phyloP scores from a whole-genome alignment of 2,329 filamentous ascomycete genomes.

The Tolypocladium paradoxum region DNA sequence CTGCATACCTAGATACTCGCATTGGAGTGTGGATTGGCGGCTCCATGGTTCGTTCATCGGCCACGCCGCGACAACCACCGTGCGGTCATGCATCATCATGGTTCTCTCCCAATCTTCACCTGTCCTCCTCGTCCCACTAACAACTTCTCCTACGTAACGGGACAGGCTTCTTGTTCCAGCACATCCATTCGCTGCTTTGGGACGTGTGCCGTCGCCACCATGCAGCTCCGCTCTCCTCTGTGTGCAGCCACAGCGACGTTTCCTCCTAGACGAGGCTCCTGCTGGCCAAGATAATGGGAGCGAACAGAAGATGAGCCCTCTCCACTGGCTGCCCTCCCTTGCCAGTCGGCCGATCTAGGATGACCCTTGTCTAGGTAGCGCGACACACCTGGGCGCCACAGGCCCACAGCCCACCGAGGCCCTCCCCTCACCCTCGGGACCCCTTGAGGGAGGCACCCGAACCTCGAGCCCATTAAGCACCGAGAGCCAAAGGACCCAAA shows the following conservation, averaged over 20 bases:
- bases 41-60: neutral
- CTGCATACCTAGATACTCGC: too few species aligned
- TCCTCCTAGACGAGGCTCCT: neutral
- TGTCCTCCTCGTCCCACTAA: neutral
- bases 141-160: neutral
- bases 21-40: neutral
- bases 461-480: neutral
- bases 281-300: neutral
- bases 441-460: neutral
- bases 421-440: neutral
- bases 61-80: neutral
- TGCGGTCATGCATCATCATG: neutral
- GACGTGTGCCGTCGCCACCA: neutral
- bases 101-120: too few species aligned
- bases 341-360: constrained; percentile 13
- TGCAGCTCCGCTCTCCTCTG: neutral
- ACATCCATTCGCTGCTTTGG: neutral
- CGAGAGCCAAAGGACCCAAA: neutral
- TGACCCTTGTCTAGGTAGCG: constrained; percentile 15
- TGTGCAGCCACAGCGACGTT: neutral
- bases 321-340: constrained; percentile 6
- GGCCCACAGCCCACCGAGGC: constrained; percentile 1
- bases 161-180: neutral
- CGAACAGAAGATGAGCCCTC: neutral
- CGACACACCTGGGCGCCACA: constrained; percentile 4